Conservation (phyloP, 306 rosid genomes). For the Quercus mongolica region DNA sequence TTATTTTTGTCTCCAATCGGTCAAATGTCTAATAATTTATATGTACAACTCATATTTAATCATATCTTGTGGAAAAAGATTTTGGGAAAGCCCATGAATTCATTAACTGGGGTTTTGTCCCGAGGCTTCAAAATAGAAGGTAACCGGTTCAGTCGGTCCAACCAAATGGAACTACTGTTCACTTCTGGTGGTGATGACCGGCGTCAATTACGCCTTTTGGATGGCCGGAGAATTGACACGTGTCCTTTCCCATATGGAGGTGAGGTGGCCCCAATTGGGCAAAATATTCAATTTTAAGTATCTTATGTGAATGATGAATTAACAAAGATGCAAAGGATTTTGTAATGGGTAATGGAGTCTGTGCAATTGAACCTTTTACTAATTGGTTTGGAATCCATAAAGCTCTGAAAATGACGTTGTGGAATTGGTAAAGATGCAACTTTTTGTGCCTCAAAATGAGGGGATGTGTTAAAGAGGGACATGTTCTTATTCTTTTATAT, state of each 20-base stretch:
- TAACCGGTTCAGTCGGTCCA: conserved; percentile 28
- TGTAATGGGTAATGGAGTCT: neutral
- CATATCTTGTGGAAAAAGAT: conserved; percentile 17
- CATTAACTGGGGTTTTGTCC: conserved; percentile 38
- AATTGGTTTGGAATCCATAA: conserved; percentile 31
- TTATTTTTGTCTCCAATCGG: neutral
- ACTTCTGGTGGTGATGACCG: conserved; percentile 26
- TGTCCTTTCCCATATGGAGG: conserved; percentile 37
- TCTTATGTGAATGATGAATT: neutral
- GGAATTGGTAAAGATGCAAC: conserved; percentile 23
- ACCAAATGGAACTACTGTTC: conserved; percentile 41
- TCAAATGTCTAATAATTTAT: neutral
- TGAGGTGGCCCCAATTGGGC: conserved; percentile 24
- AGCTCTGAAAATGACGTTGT: conserved; percentile 55
- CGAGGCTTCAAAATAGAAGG: conserved; percentile 37
- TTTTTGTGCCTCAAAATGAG: conserved; percentile 46
- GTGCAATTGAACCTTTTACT: neutral
- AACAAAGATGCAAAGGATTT: too few species aligned
- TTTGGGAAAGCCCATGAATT: conserved; percentile 26
- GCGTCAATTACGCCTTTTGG: conserved; percentile 41
- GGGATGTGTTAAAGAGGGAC: conserved; percentile 46
- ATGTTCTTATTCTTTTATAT: conserved; percentile 23
- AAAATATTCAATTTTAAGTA: neutral
- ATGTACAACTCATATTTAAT: neutral
- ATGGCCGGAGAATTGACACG: conserved; percentile 24